phyloP scores from a whole-genome alignment of 2,329 filamentous ascomycete genomes.

The Fusarium sp. region DNA sequence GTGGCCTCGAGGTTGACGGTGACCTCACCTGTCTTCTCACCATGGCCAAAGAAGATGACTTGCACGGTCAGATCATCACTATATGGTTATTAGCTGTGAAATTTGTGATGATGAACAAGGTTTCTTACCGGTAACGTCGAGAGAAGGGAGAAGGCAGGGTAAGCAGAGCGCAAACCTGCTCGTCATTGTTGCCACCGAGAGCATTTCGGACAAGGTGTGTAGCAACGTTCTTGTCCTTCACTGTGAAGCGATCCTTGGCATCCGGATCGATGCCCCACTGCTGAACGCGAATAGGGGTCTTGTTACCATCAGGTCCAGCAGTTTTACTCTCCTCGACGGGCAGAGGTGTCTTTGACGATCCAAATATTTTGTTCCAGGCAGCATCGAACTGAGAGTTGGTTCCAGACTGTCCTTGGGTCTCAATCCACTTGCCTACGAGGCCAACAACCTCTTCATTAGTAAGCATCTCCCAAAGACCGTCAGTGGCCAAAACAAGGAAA shows the following conservation, averaged over 20 bases:
- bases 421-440: slow-evolving; percentile 95
- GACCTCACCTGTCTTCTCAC: slow-evolving; percentile 80
- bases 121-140: slow-evolving; percentile 80
- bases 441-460: slow-evolving; percentile 98
- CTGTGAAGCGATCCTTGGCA: slow-evolving; percentile 84
- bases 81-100: slow-evolving; percentile 30
- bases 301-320: slow-evolving; percentile 73
- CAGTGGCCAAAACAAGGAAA: slow-evolving; percentile 95
- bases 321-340: slow-evolving; percentile 77
- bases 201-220: slow-evolving; percentile 97
- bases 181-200: slow-evolving; percentile 89
- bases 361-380: slow-evolving; percentile 75
- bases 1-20: slow-evolving; percentile 89
- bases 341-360: slow-evolving; percentile 64
- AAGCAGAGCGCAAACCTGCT: slow-evolving; percentile 91
- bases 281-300: slow-evolving; percentile 85
- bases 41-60: slow-evolving; percentile 97
- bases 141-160: slow-evolving; percentile 93
- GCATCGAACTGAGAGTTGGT: slow-evolving; percentile 74
- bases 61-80: slow-evolving; percentile 97
- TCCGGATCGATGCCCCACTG: slow-evolving; percentile 88
- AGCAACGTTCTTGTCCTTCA: slow-evolving; percentile 95
- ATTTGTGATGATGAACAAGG: background rate
- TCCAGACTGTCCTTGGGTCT: slow-evolving; percentile 71
- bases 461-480: slow-evolving; percentile 98